A percentile compares a stretch with the other conserved stretches of the same genome.
Conservation (phyloP, 1,284 basidiomycete species). For the Amylostereum areolatum region DNA sequence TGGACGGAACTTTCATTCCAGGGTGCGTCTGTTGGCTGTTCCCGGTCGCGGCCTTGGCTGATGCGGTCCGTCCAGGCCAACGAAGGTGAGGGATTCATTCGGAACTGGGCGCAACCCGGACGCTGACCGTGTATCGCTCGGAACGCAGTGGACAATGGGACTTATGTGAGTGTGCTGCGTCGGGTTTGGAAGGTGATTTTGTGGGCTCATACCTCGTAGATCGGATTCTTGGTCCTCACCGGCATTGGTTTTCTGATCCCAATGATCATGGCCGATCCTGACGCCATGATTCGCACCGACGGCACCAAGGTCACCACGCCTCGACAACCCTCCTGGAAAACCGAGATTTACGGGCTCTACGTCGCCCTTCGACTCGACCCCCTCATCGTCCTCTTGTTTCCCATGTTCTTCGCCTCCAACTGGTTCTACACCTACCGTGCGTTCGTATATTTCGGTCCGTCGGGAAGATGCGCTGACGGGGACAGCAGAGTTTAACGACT, state of each 20-base stretch:
- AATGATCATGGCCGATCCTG: conserved; percentile 61
- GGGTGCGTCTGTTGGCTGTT: conserved; percentile 18
- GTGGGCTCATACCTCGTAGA: conserved; percentile 37
- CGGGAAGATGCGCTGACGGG: not conserved
- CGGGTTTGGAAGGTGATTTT: not conserved
- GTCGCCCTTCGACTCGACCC: conserved; percentile 41
- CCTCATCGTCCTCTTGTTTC: conserved; percentile 43
- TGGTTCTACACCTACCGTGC: conserved; percentile 76
- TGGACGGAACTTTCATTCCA: conserved; percentile 41
- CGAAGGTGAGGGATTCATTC: conserved; percentile 24
- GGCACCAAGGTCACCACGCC: conserved; percentile 57
- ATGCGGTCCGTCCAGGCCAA: conserved; percentile 19
- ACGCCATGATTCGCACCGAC: conserved; percentile 64
- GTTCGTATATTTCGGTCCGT: conserved; percentile 17
- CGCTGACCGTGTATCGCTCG: too few relatives aligned
- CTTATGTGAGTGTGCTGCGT: conserved; percentile 42
- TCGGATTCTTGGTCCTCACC: conserved; percentile 66
- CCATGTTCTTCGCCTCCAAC: conserved; percentile 60
- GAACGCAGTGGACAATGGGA: conserved; percentile 45
- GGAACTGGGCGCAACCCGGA: too few relatives aligned
- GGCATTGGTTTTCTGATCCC: conserved; percentile 60
- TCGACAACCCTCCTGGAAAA: conserved; percentile 67
- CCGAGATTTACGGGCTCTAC: conserved; percentile 46
- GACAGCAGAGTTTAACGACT: conserved; percentile 58
- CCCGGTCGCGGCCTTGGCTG: conserved; percentile 5